Percentiles rank a stretch among this genome's conserved stretches.
Conservation (phyloP, 1,139 yeast genomes). For the Taiozyma onychis region DNA sequence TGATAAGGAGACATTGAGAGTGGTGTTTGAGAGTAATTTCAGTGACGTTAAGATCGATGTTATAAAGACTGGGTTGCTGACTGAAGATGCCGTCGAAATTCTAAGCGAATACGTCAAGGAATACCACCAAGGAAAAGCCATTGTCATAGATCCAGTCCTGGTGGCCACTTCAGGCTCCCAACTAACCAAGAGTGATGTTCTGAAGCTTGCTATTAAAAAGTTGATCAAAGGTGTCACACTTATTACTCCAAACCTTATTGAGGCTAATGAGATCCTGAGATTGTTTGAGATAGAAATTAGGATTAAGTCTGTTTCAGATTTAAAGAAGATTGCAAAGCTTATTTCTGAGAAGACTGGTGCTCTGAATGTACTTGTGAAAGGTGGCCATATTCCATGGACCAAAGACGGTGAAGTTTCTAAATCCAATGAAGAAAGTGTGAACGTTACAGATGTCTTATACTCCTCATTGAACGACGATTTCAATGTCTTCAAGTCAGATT, state of each 20-base stretch:
- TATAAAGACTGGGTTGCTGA: slow-evolving; percentile 80
- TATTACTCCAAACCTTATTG: slow-evolving; percentile 73
- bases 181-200: slow-evolving; percentile 44
- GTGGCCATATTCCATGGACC: slow-evolving; percentile 68
- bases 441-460: slow-evolving; percentile 57
- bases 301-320: slow-evolving; percentile 30
- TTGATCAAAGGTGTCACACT: slow-evolving; percentile 53
- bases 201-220: slow-evolving; percentile 38
- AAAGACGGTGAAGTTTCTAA: neutral
- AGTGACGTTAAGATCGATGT: slow-evolving; percentile 64
- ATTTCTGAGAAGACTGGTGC: slow-evolving; percentile 41
- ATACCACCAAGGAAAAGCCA: slow-evolving; percentile 28
- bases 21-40: slow-evolving; percentile 50
- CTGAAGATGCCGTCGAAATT: slow-evolving; percentile 48
- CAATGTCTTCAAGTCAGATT: slow-evolving; percentile 45
- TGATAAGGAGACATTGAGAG: slow-evolving; percentile 36
- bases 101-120: slow-evolving; percentile 35
- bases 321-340: slow-evolving; percentile 36
- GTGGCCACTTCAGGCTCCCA: slow-evolving; percentile 71
- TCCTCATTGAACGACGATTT: slow-evolving; percentile 35
- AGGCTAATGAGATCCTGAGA: slow-evolving; percentile 43
- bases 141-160: slow-evolving; percentile 81
- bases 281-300: slow-evolving; percentile 20
- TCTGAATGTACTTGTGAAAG: slow-evolving; percentile 63
- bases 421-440: slow-evolving; percentile 10